Evolutionary conservation across 2,329 filamentous ascomycete genomes (phyloP).

Genomic region (Madurella fahalii): DNA sequence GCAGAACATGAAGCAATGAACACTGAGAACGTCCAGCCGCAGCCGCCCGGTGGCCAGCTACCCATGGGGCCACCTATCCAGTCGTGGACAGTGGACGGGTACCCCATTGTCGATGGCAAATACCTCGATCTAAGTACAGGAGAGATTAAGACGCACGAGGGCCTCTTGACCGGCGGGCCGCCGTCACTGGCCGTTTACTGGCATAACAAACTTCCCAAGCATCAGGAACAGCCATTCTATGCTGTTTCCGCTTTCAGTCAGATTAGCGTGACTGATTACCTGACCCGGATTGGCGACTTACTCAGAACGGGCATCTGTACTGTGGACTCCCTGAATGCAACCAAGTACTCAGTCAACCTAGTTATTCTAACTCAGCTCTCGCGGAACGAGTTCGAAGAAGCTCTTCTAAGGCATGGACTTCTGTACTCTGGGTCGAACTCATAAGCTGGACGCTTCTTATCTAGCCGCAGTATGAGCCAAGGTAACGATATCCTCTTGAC

Average conservation of each 20-base stretch:
- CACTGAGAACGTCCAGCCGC: background rate
- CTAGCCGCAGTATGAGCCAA: background rate
- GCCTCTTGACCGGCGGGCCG: background rate
- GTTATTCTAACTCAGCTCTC: background rate
- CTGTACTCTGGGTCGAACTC: background rate
- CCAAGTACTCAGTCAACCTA: background rate
- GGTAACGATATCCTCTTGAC: background rate
- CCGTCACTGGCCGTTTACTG: conserved; percentile 2
- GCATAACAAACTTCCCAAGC: background rate
- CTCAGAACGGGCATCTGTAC: background rate
- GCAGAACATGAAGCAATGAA: background rate
- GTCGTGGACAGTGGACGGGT: conserved; percentile 11
- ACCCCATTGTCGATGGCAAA: conserved; percentile 16
- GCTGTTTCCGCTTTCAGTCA: background rate
- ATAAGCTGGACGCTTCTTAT: background rate
- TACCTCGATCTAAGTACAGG: conserved; percentile 10
- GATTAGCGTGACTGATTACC: background rate
- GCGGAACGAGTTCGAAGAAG: background rate
- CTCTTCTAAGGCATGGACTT: background rate
- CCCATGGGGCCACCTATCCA: background rate
- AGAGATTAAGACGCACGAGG: conserved; percentile 10
- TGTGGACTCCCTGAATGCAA: background rate
- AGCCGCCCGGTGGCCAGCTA: background rate
- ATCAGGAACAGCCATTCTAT: background rate
- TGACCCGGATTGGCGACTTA: background rate